Evolutionary conservation across 805 yeast species (phyloP).

Genomic region (Wickerhamia fluorescens): DNA sequence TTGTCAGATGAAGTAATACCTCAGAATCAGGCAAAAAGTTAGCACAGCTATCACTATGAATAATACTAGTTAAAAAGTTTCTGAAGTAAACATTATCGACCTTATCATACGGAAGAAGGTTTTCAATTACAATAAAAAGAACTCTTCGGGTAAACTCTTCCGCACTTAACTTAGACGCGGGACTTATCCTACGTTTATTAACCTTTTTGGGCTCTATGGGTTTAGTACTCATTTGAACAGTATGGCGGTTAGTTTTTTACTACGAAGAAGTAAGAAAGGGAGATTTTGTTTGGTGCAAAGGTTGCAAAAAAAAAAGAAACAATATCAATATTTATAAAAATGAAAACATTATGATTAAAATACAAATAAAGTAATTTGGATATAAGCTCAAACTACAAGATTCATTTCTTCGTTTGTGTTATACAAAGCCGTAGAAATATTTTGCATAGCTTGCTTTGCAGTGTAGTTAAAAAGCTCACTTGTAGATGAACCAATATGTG

Average conservation of each 20-base stretch:
- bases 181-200: too few species aligned
- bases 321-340: too few species aligned
- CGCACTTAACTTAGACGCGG: too few species aligned
- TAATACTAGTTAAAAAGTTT: too few species aligned
- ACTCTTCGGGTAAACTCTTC: too few species aligned
- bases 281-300: constrained; percentile 1
- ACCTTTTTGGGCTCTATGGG: too few species aligned
- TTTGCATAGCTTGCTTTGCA: constrained; percentile 6
- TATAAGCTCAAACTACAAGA: neutral
- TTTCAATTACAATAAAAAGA: too few species aligned
- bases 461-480: constrained; percentile 9
- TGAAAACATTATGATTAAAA: neutral
- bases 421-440: constrained; percentile 3
- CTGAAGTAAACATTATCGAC: too few species aligned
- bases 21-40: constrained; percentile 13
- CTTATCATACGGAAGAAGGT: too few species aligned
- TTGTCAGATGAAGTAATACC: constrained; percentile 10
- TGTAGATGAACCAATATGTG: constrained; percentile 20
- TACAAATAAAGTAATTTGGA: neutral
- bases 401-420: constrained; percentile 1
- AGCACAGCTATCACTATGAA: too few species aligned
- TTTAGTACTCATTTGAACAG: neutral
- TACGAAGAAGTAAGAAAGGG: too few species aligned
- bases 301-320: too few species aligned
- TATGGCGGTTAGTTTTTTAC: constrained; percentile 1